Base-by-base conservation (phyloP, 1,284 basidiomycete species). In the Leccinum pseudoinsigne region DNA sequence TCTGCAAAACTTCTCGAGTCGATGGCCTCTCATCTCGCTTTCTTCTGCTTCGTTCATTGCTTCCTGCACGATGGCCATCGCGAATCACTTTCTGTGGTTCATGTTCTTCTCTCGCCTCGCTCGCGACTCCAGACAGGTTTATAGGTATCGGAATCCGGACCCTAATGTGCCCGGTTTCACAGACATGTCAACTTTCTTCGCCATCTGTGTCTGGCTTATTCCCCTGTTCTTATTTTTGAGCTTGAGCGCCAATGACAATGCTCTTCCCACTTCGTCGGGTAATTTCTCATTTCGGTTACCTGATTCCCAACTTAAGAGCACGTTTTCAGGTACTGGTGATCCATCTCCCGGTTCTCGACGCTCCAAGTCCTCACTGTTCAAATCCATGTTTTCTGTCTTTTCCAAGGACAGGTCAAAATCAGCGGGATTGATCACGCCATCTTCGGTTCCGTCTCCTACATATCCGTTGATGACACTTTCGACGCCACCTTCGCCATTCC, bases 71-170 rank as follows among this genome's bases (percentile, higher is more conserved):
- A 80, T 95, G 60, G 94, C 96, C 63, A 84, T 98, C 61, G 77
- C 81, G 3, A 94, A 97, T 77, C 95, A 98, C 78, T 97, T 97
- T 72, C 76, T 93, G 60, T 97, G 94, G 93, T 97, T 98, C 82
- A 94, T 93, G 78, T 84, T 97, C 78, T 97, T 97, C 74, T 86
- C 94, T 28, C 84, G 81, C 21, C 68, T 88, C 51, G 87, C 90
- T 42, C 84, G 85, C 58, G 79, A 83, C 31, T 79, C 82, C 21
- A 77, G 81, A 62, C 82, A 81, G 47, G 60, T 62, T 18, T 68
- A 74, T 47, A 81, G 81, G 61, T 84, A 84, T 67, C 79, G 80
- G 57, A 78, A 76, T 12, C 70, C 76, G 4, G 64, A 69, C 14
- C 68, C 76, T 34, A 69, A 79, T 12, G 75, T 77, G 2, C 89